Percentiles rank a stretch among this genome's conserved stretches.
Conservation (phyloP, 305 asterid species). For the Fraxinus platypoda region DNA sequence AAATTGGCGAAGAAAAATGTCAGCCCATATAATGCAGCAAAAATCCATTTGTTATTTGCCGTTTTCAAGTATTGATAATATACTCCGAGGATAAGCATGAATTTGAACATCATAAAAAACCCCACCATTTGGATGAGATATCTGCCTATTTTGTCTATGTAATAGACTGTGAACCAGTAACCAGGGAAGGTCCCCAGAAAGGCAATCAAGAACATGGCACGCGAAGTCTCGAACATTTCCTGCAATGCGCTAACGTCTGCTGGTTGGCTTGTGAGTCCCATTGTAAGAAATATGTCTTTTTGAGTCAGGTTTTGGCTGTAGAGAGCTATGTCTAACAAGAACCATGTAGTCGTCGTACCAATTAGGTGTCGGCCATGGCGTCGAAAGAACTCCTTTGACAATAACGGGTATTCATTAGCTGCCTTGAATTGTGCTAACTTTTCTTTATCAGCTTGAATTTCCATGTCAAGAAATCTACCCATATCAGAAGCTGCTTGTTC, state of each 20-base stretch:
- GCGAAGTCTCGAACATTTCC: conserved; percentile 15
- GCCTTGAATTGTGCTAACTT: conserved; percentile 18
- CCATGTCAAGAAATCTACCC: conserved; percentile 15
- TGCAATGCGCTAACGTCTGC: not conserved
- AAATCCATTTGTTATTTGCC: not conserved
- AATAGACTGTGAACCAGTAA: conserved; percentile 16
- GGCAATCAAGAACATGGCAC: conserved; percentile 18
- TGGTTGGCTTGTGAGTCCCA: conserved; percentile 2
- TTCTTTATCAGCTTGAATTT: conserved; percentile 14
- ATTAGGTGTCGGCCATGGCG: conserved; percentile 26
- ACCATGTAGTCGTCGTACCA: conserved; percentile 26
- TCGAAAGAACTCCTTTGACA: conserved; percentile 15
- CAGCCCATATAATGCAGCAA: conserved; percentile 16
- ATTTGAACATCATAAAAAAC: conserved; percentile 17
- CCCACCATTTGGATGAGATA: conserved; percentile 15
- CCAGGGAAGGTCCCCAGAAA: conserved; percentile 14
- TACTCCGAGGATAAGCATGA: conserved; percentile 8
- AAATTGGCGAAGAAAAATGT: conserved; percentile 19
- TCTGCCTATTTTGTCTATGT: conserved; percentile 10
- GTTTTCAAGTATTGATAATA: not conserved
- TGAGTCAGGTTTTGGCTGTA: conserved; percentile 11
- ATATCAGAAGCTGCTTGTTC: conserved; percentile 17
- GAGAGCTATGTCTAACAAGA: not conserved
- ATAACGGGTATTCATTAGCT: conserved; percentile 6
- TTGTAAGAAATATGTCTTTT: not conserved